Evolutionary conservation across 2,329 filamentous ascomycete species (phyloP).

Genomic region (Sclerotinia glacialis): DNA sequence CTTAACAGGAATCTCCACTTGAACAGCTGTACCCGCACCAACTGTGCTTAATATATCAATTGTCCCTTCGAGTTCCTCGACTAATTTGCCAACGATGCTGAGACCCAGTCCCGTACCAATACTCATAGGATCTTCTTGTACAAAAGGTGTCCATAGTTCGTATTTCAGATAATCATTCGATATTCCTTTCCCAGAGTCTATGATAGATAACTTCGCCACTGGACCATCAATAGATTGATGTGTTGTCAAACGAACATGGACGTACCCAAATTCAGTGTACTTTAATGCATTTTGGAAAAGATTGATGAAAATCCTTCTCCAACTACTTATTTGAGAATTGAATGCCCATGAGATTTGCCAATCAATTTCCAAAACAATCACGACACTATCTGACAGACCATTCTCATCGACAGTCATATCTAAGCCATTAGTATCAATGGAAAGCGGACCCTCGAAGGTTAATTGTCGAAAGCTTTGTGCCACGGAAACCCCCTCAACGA

Average conservation of each 20-base stretch:
- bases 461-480: slow-evolving; percentile 28
- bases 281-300: slow-evolving; percentile 61
- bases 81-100: slow-evolving; percentile 58
- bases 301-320: slow-evolving; percentile 56
- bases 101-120: slow-evolving; percentile 61
- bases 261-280: slow-evolving; percentile 53
- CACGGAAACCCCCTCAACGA: slow-evolving; percentile 31
- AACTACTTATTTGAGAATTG: slow-evolving; percentile 51
- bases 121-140: slow-evolving; percentile 59
- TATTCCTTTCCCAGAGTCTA: slow-evolving; percentile 62
- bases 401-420: background rate
- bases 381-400: slow-evolving; percentile 17
- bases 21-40: slow-evolving; percentile 53
- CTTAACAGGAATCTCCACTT: slow-evolving; percentile 45
- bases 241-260: slow-evolving; percentile 44
- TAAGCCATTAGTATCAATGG: background rate
- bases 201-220: slow-evolving; percentile 45
- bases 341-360: slow-evolving; percentile 50
- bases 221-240: background rate
- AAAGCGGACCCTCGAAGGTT: slow-evolving; percentile 7
- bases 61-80: slow-evolving; percentile 56
- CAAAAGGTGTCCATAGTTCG: slow-evolving; percentile 58
- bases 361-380: slow-evolving; percentile 45
- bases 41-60: slow-evolving; percentile 56
- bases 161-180: slow-evolving; percentile 57